These are phyloP conservation scores for Lecanosticta acicola DNA, from an alignment of 2,329 filamentous ascomycete genomes.

Conservation along the genomic window DNA sequence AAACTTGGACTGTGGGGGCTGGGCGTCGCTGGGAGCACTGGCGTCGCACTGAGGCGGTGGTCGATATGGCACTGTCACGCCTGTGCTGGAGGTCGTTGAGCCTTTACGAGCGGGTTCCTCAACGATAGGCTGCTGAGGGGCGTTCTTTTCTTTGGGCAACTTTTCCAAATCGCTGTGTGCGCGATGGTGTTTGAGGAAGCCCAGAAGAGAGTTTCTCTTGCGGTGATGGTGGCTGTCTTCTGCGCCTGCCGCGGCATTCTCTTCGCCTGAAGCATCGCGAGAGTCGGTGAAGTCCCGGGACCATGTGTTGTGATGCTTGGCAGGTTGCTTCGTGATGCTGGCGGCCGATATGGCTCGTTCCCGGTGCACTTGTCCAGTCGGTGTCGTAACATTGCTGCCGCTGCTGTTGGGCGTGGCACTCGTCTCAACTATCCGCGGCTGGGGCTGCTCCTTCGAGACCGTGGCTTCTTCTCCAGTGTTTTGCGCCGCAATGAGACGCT, in stretches of 20 bases:
- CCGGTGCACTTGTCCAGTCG: background rate
- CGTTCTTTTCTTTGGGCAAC: constrained; percentile 3
- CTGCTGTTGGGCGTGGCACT: constrained; percentile 13
- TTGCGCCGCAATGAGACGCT: constrained; percentile 22
- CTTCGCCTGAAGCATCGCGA: constrained; percentile 23
- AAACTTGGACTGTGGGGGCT: constrained; percentile 7
- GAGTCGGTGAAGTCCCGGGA: constrained; percentile 18
- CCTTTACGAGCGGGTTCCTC: constrained; percentile 11
- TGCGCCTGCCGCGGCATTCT: constrained; percentile 23
- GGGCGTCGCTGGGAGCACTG: constrained; percentile 4
- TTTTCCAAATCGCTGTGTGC: constrained; percentile 17
- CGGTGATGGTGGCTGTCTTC: constrained; percentile 19
- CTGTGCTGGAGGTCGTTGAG: constrained; percentile 2
- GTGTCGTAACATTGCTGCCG: constrained; percentile 8
- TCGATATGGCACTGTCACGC: constrained; percentile 5
- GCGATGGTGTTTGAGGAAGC: constrained; percentile 25
- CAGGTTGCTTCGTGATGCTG: constrained; percentile 1
- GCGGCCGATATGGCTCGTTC: constrained; percentile 3
- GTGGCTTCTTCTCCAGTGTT: background rate
- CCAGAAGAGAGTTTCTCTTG: constrained; percentile 26
- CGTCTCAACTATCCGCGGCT: background rate
- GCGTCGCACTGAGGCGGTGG: constrained; percentile 11
- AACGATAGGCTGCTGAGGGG: constrained; percentile 4
- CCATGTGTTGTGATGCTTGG: constrained; percentile 18
- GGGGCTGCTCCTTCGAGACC: background rate